Evolutionary conservation across 2,329 filamentous ascomycete species (phyloP).

Genomic region (Aureobasidium sp.): DNA sequence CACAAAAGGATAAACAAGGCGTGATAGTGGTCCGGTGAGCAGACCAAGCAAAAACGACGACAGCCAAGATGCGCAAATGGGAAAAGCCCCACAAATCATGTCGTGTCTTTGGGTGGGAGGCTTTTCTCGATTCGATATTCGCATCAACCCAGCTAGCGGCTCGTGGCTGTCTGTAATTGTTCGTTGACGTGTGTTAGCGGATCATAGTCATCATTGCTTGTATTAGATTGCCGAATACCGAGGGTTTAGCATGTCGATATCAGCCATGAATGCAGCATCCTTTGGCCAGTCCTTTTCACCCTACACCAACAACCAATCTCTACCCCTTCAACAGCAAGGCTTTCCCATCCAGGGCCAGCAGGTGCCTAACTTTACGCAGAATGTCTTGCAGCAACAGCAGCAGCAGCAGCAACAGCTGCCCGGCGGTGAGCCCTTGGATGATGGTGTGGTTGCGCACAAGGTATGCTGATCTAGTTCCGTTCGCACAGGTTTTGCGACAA

Average conservation of each 20-base stretch:
- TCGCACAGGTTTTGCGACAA: slow-evolving; percentile 26
- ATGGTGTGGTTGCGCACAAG: not conserved
- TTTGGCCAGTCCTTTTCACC: slow-evolving; percentile 14
- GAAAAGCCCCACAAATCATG: not conserved
- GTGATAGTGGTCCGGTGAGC: not conserved
- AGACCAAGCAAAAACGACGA: slow-evolving; percentile 7
- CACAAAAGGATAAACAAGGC: not conserved
- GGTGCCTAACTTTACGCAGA: not conserved
- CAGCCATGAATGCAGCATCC: not conserved
- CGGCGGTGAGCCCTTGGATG: slow-evolving; percentile 24
- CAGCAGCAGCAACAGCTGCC: slow-evolving; percentile 19
- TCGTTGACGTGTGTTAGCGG: slow-evolving; percentile 13
- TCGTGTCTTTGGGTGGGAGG: not conserved
- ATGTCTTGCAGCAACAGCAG: slow-evolving; percentile 23
- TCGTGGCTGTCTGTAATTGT: slow-evolving; percentile 6
- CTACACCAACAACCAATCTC: slow-evolving; percentile 34
- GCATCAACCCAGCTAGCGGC: slow-evolving; percentile 10
- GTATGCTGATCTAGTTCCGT: not conserved
- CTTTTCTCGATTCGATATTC: not conserved
- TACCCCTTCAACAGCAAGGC: slow-evolving; percentile 36
- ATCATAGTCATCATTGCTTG: not conserved
- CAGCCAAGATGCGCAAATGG: not conserved
- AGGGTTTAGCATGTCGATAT: slow-evolving; percentile 4
- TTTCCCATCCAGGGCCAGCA: not conserved
- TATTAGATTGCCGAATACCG: slow-evolving; percentile 10